Conservation (phyloP, 208 protist genomes). For the Trypanosoma brucei region DNA sequence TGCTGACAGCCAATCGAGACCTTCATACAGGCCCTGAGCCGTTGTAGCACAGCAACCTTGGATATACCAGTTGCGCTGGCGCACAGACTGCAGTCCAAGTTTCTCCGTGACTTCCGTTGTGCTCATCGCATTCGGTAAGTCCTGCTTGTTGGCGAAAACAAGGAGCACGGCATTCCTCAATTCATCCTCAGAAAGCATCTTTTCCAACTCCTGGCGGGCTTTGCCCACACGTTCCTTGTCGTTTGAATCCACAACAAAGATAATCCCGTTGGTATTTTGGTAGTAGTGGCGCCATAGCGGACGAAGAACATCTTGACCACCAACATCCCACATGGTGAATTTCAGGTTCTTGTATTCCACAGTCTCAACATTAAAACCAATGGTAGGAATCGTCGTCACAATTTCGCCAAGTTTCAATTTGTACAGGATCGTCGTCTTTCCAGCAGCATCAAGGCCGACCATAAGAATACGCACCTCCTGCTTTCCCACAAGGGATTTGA, state of each 20-base stretch:
- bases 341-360: slow-evolving; percentile 96
- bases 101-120: slow-evolving; percentile 95
- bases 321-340: slow-evolving; percentile 96
- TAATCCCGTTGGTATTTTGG: slow-evolving; percentile 95
- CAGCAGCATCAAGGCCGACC: slow-evolving; percentile 96
- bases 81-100: slow-evolving; percentile 91
- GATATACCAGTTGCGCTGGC: slow-evolving; percentile 92
- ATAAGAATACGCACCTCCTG: slow-evolving; percentile 97
- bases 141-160: slow-evolving; percentile 99
- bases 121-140: slow-evolving; percentile 97
- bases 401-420: slow-evolving; percentile 97
- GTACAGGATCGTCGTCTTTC: slow-evolving; percentile 98
- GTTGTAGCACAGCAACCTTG: slow-evolving; percentile 90
- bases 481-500: slow-evolving; percentile 90
- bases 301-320: slow-evolving; percentile 96
- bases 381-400: slow-evolving; percentile 96
- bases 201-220: slow-evolving; percentile 91
- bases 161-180: slow-evolving; percentile 95
- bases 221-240: slow-evolving; percentile 91
- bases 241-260: slow-evolving; percentile 97
- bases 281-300: slow-evolving; percentile 96
- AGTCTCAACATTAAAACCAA: slow-evolving; percentile 97
- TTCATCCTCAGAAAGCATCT: slow-evolving; percentile 97
- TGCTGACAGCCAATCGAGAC: slow-evolving; percentile 29
- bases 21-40: slow-evolving; percentile 91